Conservation (phyloP, 768 basidiomycete genomes). For the Tylopilus subfusipes region DNA sequence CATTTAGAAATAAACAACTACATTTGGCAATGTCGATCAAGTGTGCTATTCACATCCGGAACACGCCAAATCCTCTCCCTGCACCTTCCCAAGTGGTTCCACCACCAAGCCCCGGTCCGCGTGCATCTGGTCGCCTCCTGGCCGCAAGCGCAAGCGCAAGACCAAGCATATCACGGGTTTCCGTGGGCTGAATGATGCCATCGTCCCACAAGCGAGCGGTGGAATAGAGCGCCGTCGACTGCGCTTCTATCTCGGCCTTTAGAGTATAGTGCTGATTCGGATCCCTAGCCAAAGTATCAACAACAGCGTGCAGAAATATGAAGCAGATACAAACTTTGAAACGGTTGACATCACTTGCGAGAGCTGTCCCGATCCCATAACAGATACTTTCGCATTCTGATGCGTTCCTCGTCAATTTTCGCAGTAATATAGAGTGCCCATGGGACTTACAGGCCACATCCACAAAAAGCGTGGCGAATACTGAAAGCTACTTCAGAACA, state of each 20-base stretch:
- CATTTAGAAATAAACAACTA: constrained; percentile 25
- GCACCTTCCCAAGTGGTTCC: constrained; percentile 64
- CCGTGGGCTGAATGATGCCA: constrained; percentile 83
- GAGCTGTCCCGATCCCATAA: constrained; percentile 93
- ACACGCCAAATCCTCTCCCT: constrained; percentile 78
- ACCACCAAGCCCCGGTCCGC: neutral
- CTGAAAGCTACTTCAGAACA: constrained; percentile 34
- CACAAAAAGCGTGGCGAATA: constrained; percentile 94
- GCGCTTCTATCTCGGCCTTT: constrained; percentile 80
- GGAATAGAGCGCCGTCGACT: constrained; percentile 84
- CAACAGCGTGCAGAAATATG: neutral
- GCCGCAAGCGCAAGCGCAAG: constrained; percentile 81
- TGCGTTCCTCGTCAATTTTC: constrained; percentile 2
- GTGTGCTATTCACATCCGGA: constrained; percentile 65
- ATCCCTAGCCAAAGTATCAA: constrained; percentile 47
- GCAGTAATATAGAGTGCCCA: constrained; percentile 1
- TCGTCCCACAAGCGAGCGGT: constrained; percentile 95
- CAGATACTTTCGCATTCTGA: constrained; percentile 87
- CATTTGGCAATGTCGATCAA: constrained; percentile 25
- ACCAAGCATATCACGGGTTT: constrained; percentile 86
- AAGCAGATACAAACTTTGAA: constrained; percentile 54
- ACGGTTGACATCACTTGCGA: constrained; percentile 91
- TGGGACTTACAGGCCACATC: constrained; percentile 88
- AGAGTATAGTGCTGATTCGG: constrained; percentile 72
- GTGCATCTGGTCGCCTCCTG: constrained; percentile 33